Base-by-base conservation (phyloP, 257 asterid species). In the Schizonepeta tenuifolia region DNA sequence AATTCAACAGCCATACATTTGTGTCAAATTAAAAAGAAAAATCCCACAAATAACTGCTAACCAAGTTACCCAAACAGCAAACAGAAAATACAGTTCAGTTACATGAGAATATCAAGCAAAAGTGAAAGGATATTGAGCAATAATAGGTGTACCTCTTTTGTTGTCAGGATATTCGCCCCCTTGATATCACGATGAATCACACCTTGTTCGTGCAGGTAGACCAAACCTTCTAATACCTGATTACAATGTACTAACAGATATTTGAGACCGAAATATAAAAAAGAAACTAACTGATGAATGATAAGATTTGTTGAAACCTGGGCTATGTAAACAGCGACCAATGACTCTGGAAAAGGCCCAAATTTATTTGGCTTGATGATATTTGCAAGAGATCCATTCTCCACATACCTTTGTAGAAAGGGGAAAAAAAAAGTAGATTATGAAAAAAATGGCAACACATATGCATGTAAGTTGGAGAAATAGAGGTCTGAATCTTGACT, bases 111-210 rank as follows among this genome's bases (percentile, higher is more conserved):
- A 55, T 46, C 6, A 12, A 63, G 74, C 21, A 49, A 71, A 38
- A 31, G 43, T 59, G 51, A 24, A 13, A 66, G 64, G 58, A 17
- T 28, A 36, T 24, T 26, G 3, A 74, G 65, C 21, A 24, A 71
- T 51, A 64, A 40, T 69, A 43, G 53, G 11, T 44, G 67, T 77
- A 94, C 99, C 97, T 95, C 98, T 90, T 95, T 95, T 13, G 99
- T 95, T 31, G 95, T 88, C 88, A 95, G 81, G 75, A 95, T 95
- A 85, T 95, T 95, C 57, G 99, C 99, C 75, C 99, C 99, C 82
- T 95, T 95, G 86, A 95, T 95, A 80, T 95, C 99, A 43, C 99
- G 89, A 85, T 95, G 99, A 85, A 95, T 95, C 41, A 95, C 98
- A 80, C 99, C 99, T 81, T 95, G 99, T 81, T 95, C 99, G 24